phyloP scores from a whole-genome alignment of 176 grass and related monocot species.

The Pontederia crassipes region DNA sequence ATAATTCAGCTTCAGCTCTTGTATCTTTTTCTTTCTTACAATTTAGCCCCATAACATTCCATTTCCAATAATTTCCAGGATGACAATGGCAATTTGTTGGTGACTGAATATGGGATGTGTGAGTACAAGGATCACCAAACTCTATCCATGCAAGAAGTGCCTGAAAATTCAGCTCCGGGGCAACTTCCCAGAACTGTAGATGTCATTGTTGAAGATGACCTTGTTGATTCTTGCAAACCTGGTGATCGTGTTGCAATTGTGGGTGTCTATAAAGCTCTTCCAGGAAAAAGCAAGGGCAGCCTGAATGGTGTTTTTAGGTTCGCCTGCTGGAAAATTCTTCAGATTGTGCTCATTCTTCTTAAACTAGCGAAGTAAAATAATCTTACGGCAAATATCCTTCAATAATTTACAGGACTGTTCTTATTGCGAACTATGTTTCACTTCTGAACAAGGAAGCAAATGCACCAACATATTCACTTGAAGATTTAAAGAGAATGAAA shows the following conservation, averaged over 20 bases:
- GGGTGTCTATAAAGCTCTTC: slow-evolving; percentile 87
- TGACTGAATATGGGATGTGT: slow-evolving; percentile 90
- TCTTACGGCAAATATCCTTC: neutral
- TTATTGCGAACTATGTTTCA: slow-evolving; percentile 86
- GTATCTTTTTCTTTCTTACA: slow-evolving; percentile 1
- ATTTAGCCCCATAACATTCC: slow-evolving; percentile 1
- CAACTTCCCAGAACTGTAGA: slow-evolving; percentile 93
- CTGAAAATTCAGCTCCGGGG: slow-evolving; percentile 92
- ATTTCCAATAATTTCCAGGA: slow-evolving; percentile 47
- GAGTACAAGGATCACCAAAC: slow-evolving; percentile 98
- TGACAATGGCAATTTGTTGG: slow-evolving; percentile 79
- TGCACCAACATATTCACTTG: slow-evolving; percentile 68
- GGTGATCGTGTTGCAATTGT: slow-evolving; percentile 96
- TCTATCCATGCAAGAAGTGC: slow-evolving; percentile 94
- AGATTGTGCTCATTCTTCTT: too few relatives aligned
- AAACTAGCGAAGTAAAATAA: too few relatives aligned
- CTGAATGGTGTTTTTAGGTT: slow-evolving; percentile 97
- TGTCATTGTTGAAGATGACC: slow-evolving; percentile 91
- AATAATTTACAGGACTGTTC: slow-evolving; percentile 57
- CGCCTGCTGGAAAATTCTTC: too few relatives aligned
- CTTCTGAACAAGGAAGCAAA: slow-evolving; percentile 97
- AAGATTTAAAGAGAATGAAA: slow-evolving; percentile 85
- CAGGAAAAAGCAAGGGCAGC: slow-evolving; percentile 98
- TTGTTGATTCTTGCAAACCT: slow-evolving; percentile 97
- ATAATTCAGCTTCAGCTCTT: neutral